A percentile compares a stretch with the other conserved stretches of the same genome.
These are phyloP conservation scores for Murraya koenigii DNA, from an alignment of 345 rosid genomes.

Conservation along the genomic window DNA sequence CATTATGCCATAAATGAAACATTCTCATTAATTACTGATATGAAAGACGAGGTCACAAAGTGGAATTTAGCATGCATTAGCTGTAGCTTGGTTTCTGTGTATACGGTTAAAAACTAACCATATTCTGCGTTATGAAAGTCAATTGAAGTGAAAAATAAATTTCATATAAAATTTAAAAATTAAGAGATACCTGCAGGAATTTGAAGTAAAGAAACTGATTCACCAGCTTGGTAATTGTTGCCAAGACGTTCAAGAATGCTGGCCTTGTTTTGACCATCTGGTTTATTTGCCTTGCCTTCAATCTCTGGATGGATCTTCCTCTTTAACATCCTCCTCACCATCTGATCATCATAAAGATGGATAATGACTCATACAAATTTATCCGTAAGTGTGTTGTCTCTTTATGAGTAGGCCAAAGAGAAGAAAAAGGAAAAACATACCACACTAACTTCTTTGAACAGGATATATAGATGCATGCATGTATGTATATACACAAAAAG, in stretches of 20 bases:
- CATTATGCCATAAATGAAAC: not conserved
- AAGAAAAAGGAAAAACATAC: not conserved
- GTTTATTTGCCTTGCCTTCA: slow-evolving; percentile 37
- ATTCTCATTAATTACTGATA: not conserved
- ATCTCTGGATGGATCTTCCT: slow-evolving; percentile 88
- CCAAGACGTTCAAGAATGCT: slow-evolving; percentile 15
- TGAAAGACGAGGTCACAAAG: not conserved
- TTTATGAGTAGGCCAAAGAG: not conserved
- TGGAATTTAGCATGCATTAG: not conserved
- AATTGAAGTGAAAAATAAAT: not conserved
- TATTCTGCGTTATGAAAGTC: not conserved
- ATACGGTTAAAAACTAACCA: not conserved
- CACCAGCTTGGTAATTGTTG: slow-evolving; percentile 30
- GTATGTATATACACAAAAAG: not conserved
- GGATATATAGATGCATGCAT: not conserved
- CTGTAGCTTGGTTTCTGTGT: not conserved
- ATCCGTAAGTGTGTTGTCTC: not conserved
- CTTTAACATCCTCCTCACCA: slow-evolving; percentile 83
- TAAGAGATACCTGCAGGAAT: slow-evolving; percentile 33
- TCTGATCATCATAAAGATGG: slow-evolving; percentile 26
- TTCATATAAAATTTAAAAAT: not conserved
- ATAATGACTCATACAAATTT: not conserved
- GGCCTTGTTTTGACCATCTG: slow-evolving; percentile 31
- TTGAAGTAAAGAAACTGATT: slow-evolving; percentile 46
- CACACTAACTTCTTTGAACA: not conserved